Percentiles rank a stretch among this genome's conserved stretches.
phyloP scores from a whole-genome alignment of 148 eudicot genomes.

The Fagopyrum tataricum region DNA sequence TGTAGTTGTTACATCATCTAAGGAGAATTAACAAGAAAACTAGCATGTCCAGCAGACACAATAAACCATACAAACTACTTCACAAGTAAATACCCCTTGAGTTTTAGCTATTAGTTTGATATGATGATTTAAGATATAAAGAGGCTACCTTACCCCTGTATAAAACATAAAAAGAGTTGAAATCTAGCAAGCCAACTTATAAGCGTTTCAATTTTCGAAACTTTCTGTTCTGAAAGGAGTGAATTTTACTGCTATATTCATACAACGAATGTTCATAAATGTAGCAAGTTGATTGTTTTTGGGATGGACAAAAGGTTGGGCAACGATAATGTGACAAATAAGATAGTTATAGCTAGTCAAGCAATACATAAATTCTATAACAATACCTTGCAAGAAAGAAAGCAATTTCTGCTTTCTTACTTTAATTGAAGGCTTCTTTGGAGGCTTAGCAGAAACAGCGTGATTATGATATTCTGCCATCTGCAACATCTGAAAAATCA shows the following conservation, averaged over 20 bases:
- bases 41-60: not conserved
- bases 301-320: not conserved
- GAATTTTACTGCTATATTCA: not conserved
- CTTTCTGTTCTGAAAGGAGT: not conserved
- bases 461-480: constrained; percentile 84
- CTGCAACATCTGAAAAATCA: constrained; percentile 75
- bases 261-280: not conserved
- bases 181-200: not conserved
- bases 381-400: constrained; percentile 73
- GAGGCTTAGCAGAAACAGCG: constrained; percentile 55
- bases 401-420: constrained; percentile 86
- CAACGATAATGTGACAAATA: not conserved
- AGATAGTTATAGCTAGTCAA: not conserved
- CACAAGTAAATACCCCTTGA: not conserved
- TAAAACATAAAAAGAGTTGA: not conserved
- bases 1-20: not conserved
- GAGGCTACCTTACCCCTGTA: not conserved
- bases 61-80: constrained; percentile 4
- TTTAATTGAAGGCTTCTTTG: constrained; percentile 77
- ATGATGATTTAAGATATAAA: not conserved
- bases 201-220: not conserved
- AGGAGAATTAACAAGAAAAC: not conserved
- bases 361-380: constrained; percentile 1
- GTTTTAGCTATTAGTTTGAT: not conserved
- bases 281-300: not conserved